Evolutionary conservation across 495 filamentous ascomycete species (phyloP).

Genomic region (Podospora conica): DNA sequence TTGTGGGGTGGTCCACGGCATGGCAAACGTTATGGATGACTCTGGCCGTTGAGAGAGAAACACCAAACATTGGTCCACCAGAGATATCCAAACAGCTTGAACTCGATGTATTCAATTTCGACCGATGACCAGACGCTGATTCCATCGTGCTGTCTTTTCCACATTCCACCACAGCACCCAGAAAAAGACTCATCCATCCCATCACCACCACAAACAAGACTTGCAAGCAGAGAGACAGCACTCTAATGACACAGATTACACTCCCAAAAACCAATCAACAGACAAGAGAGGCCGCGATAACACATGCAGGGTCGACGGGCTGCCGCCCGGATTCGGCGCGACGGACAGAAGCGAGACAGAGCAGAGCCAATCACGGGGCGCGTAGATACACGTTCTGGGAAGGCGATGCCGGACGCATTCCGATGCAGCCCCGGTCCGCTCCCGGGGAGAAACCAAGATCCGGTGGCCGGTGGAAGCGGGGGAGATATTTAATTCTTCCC

Average conservation of each 20-base stretch:
- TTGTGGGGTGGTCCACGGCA: neutral
- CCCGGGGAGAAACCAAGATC: neutral
- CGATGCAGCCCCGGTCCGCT: neutral
- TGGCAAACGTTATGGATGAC: neutral
- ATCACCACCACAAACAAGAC: neutral
- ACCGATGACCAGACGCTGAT: neutral
- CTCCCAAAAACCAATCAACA: neutral
- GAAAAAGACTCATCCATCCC: neutral
- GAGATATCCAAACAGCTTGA: neutral
- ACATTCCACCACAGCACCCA: neutral
- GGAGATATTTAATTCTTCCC: neutral
- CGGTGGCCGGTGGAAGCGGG: neutral
- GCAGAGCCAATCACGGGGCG: neutral
- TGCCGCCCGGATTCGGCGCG: neutral
- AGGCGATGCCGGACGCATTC: neutral
- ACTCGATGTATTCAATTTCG: neutral
- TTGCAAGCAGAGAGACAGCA: neutral
- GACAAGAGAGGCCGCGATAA: neutral
- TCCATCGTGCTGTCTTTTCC: no score
- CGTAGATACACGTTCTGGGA: neutral
- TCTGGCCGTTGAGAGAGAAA: neutral
- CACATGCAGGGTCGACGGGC: neutral
- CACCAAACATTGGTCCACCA: neutral
- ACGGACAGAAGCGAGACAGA: neutral
- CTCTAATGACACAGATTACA: no score